Conservation (phyloP, 805 yeast species). For the Hanseniaspora meyeri region DNA sequence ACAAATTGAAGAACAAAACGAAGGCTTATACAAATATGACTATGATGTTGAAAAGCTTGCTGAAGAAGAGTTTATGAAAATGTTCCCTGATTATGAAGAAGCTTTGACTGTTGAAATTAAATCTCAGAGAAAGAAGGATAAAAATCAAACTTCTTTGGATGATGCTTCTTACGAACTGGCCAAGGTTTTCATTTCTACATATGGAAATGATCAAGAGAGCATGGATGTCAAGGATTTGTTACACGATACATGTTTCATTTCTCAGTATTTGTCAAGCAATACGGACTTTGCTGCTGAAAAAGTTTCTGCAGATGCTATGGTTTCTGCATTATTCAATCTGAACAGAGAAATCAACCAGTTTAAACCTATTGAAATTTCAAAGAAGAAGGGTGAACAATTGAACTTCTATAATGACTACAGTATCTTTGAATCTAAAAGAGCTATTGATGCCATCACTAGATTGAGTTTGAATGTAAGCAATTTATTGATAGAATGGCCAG, state of each 20-base stretch:
- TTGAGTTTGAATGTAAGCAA: slow-evolving; percentile 35
- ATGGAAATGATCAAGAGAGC: slow-evolving; percentile 21
- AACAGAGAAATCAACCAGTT: slow-evolving; percentile 26
- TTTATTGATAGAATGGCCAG: slow-evolving; percentile 72
- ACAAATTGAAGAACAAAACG: slow-evolving; percentile 46
- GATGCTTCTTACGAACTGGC: slow-evolving; percentile 41
- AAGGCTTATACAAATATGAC: slow-evolving; percentile 51
- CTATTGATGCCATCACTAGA: slow-evolving; percentile 38
- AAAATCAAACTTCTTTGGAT: slow-evolving; percentile 26
- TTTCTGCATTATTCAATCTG: slow-evolving; percentile 29
- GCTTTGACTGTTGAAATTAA: slow-evolving; percentile 20
- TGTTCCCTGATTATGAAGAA: slow-evolving; percentile 84
- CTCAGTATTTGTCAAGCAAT: not conserved
- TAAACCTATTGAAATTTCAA: slow-evolving; percentile 17
- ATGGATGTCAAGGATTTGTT: slow-evolving; percentile 34
- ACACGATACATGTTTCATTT: slow-evolving; percentile 23
- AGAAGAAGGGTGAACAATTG: slow-evolving; percentile 16
- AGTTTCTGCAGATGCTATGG: slow-evolving; percentile 21
- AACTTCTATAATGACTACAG: slow-evolving; percentile 59
- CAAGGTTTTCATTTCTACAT: slow-evolving; percentile 35
- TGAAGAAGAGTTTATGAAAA: slow-evolving; percentile 63
- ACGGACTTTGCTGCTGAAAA: not conserved
- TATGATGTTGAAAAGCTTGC: slow-evolving; percentile 50
- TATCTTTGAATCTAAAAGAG: slow-evolving; percentile 46
- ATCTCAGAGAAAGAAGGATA: slow-evolving; percentile 17